These are phyloP conservation scores for Coemansia nantahalensis DNA, from an alignment of 192 early-diverging fungal genomes.

Conservation along the genomic window DNA sequence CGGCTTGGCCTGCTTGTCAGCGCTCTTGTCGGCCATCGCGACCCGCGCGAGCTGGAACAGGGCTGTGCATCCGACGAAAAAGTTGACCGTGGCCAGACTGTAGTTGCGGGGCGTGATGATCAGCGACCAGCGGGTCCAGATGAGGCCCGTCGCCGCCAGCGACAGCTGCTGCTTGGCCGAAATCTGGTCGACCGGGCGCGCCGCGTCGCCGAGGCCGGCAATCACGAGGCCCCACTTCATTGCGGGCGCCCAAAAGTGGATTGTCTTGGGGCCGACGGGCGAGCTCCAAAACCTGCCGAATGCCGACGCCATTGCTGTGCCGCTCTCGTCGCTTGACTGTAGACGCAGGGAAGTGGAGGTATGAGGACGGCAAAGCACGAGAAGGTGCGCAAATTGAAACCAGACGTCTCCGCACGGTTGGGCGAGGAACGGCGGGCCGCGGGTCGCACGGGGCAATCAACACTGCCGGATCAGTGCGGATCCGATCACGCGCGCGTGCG, in stretches of 20 bases:
- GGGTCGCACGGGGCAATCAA: too few relatives aligned
- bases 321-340: too few relatives aligned
- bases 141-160: constrained; percentile 89
- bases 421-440: too few relatives aligned
- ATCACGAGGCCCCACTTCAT: constrained; percentile 81
- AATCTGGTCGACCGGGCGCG: constrained; percentile 87
- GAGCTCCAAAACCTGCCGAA: constrained; percentile 71
- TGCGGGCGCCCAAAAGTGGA: constrained; percentile 96
- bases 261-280: constrained; percentile 91
- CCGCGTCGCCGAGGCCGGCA: constrained; percentile 86
- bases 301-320: constrained; percentile 30
- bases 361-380: too few relatives aligned
- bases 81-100: constrained; percentile 84
- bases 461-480: too few relatives aligned
- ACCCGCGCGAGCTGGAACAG: constrained; percentile 85
- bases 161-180: constrained; percentile 82
- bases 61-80: constrained; percentile 90
- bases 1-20: not conserved
- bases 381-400: too few relatives aligned
- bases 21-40: constrained; percentile 57
- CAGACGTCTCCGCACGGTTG: too few relatives aligned
- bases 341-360: too few relatives aligned
- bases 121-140: constrained; percentile 96
- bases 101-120: constrained; percentile 95
- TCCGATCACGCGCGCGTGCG: too few relatives aligned